Conservation (phyloP, 306 rosid species). For the Castanea crenata region DNA sequence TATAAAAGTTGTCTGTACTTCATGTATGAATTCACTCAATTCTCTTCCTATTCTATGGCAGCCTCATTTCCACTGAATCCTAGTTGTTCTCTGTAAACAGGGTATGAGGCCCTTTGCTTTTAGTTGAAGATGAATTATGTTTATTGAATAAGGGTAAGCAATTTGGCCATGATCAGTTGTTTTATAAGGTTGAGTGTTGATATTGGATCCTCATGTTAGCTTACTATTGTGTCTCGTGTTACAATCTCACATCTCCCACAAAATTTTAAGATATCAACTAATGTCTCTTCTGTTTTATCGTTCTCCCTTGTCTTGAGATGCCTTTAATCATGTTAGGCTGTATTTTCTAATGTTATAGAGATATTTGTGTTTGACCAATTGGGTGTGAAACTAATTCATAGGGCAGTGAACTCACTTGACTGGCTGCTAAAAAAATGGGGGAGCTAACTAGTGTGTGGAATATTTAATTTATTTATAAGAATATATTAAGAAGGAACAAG, state of each 20-base stretch:
- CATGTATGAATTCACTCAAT: background rate
- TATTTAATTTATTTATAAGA: no score
- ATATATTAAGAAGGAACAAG: no score
- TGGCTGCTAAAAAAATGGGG: no score
- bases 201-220: background rate
- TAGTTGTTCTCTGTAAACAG: background rate
- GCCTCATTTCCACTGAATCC: background rate
- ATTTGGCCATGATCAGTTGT: no score
- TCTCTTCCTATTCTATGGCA: background rate
- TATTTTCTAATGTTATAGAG: background rate
- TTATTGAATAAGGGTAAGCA: background rate
- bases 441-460: no score
- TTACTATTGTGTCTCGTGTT: background rate
- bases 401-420: no score
- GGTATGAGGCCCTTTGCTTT: background rate
- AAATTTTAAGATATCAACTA: no score
- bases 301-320: background rate
- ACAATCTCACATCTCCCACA: no score
- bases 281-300: background rate
- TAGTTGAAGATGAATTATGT: background rate
- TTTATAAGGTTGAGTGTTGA: background rate
- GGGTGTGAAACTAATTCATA: no score
- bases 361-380: no score
- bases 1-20: background rate
- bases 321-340: background rate